Percentiles rank a stretch among this genome's conserved stretches.
Conservation (phyloP, 2,329 filamentous ascomycete species). For the Septoria linicola region DNA sequence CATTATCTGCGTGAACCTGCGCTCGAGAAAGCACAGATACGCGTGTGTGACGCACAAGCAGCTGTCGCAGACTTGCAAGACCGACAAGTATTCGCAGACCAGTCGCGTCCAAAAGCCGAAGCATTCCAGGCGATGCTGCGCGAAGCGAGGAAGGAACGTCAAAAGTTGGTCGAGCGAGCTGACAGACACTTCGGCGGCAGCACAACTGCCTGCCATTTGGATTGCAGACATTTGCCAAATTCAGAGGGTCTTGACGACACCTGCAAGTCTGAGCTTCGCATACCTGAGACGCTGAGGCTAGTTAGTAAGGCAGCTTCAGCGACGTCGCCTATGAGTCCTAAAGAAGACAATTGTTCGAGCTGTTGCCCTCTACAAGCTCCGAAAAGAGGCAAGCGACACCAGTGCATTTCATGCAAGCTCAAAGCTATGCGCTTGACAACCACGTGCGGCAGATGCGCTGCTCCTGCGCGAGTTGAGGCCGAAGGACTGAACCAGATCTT, state of each 20-base stretch:
- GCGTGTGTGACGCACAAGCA: slow-evolving; percentile 16
- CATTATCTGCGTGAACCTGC: not conserved
- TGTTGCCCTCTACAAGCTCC: slow-evolving; percentile 6
- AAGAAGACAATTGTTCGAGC: no score
- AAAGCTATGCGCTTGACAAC: slow-evolving; percentile 19
- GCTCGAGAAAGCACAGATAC: slow-evolving; percentile 10
- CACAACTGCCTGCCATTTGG: slow-evolving; percentile 30
- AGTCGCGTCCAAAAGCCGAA: slow-evolving; percentile 15
- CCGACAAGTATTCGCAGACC: slow-evolving; percentile 11
- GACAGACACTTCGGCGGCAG: slow-evolving; percentile 4
- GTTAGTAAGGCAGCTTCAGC: no score
- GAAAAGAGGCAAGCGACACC: slow-evolving; percentile 7
- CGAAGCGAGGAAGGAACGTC: slow-evolving; percentile 29
- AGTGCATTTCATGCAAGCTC: slow-evolving; percentile 19
- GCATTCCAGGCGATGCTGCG: slow-evolving; percentile 38
- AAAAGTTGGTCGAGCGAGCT: slow-evolving; percentile 16
- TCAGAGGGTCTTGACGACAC: slow-evolving; percentile 42
- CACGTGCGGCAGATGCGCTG: slow-evolving; percentile 18
- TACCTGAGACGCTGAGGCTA: slow-evolving; percentile 42
- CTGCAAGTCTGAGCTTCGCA: slow-evolving; percentile 42
- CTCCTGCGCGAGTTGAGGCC: slow-evolving; percentile 19
- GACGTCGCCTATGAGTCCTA: no score
- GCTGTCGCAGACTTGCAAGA: slow-evolving; percentile 18
- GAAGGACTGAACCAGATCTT: slow-evolving; percentile 19
- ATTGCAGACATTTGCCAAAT: slow-evolving; percentile 36